phyloP scores from a whole-genome alignment of 2,329 filamentous ascomycete species.

The Byssoonygena ceratinophila region DNA sequence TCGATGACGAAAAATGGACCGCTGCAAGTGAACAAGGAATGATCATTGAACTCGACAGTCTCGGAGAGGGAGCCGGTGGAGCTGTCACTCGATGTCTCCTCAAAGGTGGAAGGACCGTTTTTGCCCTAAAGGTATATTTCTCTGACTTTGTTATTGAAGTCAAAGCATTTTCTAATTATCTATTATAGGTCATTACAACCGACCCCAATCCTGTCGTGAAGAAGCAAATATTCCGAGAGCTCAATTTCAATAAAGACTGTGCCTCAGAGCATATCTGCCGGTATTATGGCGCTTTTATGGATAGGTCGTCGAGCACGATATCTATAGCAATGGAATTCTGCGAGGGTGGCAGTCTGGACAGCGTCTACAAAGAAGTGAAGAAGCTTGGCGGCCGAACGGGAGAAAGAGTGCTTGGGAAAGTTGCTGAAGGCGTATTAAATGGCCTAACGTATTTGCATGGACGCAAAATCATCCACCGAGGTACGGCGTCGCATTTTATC shows the following conservation, averaged over 20 bases:
- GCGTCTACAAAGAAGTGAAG: constrained; percentile 95
- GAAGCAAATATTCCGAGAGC: constrained; percentile 92
- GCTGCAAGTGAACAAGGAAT: constrained; percentile 81
- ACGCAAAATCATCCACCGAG: constrained; percentile 91
- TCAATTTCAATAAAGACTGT: constrained; percentile 96
- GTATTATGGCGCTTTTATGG: constrained; percentile 95
- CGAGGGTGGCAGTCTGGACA: constrained; percentile 89
- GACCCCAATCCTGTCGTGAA: constrained; percentile 97
- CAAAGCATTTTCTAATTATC: constrained; percentile 15
- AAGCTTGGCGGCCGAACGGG: constrained; percentile 87
- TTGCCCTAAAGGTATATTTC: constrained; percentile 80
- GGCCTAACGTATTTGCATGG: constrained; percentile 91
- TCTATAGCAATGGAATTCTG: constrained; percentile 99
- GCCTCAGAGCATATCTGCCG: constrained; percentile 92
- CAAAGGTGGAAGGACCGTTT: constrained; percentile 84
- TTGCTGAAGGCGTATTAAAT: constrained; percentile 86
- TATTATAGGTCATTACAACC: constrained; percentile 77
- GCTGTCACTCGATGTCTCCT: constrained; percentile 86
- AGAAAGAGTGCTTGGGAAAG: constrained; percentile 93
- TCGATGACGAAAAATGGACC: constrained; percentile 91
- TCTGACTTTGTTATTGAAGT: background rate
- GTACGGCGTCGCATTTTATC: constrained; percentile 25
- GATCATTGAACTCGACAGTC: constrained; percentile 75
- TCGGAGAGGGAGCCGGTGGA: constrained; percentile 91
- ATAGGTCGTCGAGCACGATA: constrained; percentile 90